phyloP scores from a whole-genome alignment of 2,329 filamentous ascomycete genomes.

The Penicillium brevicompactum region DNA sequence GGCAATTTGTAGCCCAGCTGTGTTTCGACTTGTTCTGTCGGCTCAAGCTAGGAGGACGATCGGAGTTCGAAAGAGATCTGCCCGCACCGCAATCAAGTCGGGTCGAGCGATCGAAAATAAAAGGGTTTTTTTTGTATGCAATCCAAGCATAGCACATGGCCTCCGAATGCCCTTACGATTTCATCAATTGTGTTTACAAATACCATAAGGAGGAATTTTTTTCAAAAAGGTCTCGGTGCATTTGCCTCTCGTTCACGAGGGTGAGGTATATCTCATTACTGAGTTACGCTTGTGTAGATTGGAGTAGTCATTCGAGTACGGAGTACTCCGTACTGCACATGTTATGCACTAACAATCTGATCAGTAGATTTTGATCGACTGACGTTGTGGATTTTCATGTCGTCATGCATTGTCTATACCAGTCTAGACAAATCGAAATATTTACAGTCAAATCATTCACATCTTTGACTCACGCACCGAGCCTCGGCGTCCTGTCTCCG shows the following conservation, averaged over 20 bases:
- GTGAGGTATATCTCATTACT: neutral
- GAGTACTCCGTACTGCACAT: too few species aligned
- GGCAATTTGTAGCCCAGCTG: slow-evolving; percentile 32
- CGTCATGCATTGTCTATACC: too few species aligned
- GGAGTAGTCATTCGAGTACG: too few species aligned
- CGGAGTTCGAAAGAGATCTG: slow-evolving; percentile 34
- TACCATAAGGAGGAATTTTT: slow-evolving; percentile 37
- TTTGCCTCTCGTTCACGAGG: neutral
- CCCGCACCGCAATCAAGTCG: slow-evolving; percentile 28
- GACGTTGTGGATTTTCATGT: too few species aligned
- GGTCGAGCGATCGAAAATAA: slow-evolving; percentile 37
- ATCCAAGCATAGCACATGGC: slow-evolving; percentile 35
- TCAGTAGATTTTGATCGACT: too few species aligned
- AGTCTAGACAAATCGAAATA: too few species aligned
- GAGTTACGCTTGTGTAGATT: neutral
- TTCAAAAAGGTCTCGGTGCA: slow-evolving; percentile 8
- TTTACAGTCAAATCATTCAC: slow-evolving; percentile 8
- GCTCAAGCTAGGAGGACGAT: slow-evolving; percentile 32
- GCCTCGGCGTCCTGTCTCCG: slow-evolving; percentile 23
- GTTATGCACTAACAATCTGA: too few species aligned
- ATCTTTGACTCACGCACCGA: slow-evolving; percentile 41
- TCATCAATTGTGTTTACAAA: slow-evolving; percentile 37
- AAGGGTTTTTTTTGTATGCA: slow-evolving; percentile 39
- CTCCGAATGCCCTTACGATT: slow-evolving; percentile 42
- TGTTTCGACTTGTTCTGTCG: slow-evolving; percentile 32